Evolutionary conservation across 2,329 filamentous ascomycete genomes (phyloP).

Genomic region (Canariomyces notabilis): DNA sequence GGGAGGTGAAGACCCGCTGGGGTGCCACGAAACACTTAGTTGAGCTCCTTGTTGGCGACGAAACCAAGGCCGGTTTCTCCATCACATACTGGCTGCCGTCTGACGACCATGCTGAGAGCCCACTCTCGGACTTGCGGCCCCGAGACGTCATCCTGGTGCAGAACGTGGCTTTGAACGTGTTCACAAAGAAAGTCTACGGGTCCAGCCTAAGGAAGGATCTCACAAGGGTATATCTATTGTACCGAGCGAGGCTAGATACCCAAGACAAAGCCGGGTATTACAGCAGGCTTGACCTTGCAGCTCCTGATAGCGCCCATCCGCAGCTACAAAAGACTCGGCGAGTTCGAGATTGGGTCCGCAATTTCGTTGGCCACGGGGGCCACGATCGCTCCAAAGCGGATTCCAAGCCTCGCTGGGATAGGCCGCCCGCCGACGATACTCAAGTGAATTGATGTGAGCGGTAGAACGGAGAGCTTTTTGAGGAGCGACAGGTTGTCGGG

Average conservation of each 20-base stretch:
- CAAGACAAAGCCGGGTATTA: slow-evolving; percentile 55
- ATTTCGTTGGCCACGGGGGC: slow-evolving; percentile 50
- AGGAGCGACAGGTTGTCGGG: not conserved
- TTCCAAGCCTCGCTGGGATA: slow-evolving; percentile 21
- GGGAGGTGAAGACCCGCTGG: slow-evolving; percentile 63
- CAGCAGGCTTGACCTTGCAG: slow-evolving; percentile 43
- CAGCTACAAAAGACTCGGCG: slow-evolving; percentile 59
- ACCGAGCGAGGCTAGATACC: slow-evolving; percentile 48
- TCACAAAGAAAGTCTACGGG: slow-evolving; percentile 73
- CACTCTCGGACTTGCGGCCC: slow-evolving; percentile 48
- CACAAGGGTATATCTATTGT: slow-evolving; percentile 65
- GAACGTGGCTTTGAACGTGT: slow-evolving; percentile 73
- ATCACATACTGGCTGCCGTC: slow-evolving; percentile 75
- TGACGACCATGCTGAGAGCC: slow-evolving; percentile 30
- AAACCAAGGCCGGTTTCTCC: slow-evolving; percentile 73
- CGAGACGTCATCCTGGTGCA: slow-evolving; percentile 76
- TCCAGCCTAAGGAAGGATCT: slow-evolving; percentile 70
- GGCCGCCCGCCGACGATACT: slow-evolving; percentile 27
- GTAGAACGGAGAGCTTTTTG: not conserved
- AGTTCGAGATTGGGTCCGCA: slow-evolving; percentile 70
- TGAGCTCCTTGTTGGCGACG: slow-evolving; percentile 78
- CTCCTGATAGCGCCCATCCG: slow-evolving; percentile 33
- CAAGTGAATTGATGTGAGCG: slow-evolving; percentile 19
- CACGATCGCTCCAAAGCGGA: not conserved
- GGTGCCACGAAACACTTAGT: slow-evolving; percentile 60